These are phyloP conservation scores for Phytopythium chamaehyphon DNA, from an alignment of 352 stramenopile species.

Conservation along the genomic window DNA sequence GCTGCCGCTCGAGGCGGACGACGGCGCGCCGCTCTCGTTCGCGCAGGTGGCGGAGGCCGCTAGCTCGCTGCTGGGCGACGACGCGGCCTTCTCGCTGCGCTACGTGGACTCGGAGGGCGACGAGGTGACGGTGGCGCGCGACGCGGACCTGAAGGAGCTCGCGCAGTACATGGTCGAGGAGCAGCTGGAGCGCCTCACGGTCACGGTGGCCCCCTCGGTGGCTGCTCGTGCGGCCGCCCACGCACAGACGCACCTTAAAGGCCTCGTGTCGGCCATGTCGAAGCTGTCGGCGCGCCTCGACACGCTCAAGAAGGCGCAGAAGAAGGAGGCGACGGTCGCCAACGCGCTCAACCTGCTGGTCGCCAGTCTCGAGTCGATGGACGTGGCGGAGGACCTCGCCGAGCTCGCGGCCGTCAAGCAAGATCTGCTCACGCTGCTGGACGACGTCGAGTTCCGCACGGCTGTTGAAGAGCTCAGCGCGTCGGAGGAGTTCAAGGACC, in stretches of 20 bases:
- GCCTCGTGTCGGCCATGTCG: conserved; percentile 46
- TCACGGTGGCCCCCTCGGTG: conserved; percentile 30
- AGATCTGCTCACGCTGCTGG: conserved; percentile 35
- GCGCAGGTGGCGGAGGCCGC: conserved; percentile 18
- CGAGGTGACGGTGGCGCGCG: conserved; percentile 45
- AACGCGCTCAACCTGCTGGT: conserved; percentile 37
- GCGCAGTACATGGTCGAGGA: conserved; percentile 52
- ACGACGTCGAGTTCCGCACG: conserved; percentile 26
- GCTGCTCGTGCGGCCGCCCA: conserved; percentile 4
- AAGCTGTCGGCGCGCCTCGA: conserved; percentile 37
- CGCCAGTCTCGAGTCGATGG: conserved; percentile 34
- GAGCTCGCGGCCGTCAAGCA: conserved; percentile 40
- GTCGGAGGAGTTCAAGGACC: conserved; percentile 30
- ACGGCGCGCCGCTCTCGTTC: conserved; percentile 18
- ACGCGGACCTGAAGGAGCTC: conserved; percentile 49
- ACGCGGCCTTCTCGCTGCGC: conserved; percentile 21
- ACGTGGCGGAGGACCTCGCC: conserved; percentile 31
- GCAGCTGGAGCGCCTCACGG: conserved; percentile 22
- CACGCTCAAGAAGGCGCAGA: conserved; percentile 13
- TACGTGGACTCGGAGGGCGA: conserved; percentile 64
- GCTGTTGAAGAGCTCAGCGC: conserved; percentile 28
- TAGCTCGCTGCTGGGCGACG: conserved; percentile 13
- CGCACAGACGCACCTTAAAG: conserved; percentile 32
- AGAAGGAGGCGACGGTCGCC: conserved; percentile 30
- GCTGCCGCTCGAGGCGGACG: conserved; percentile 19